Evolutionary conservation across 2,329 filamentous ascomycete genomes (phyloP).

Genomic region (Fusarium coicis): DNA sequence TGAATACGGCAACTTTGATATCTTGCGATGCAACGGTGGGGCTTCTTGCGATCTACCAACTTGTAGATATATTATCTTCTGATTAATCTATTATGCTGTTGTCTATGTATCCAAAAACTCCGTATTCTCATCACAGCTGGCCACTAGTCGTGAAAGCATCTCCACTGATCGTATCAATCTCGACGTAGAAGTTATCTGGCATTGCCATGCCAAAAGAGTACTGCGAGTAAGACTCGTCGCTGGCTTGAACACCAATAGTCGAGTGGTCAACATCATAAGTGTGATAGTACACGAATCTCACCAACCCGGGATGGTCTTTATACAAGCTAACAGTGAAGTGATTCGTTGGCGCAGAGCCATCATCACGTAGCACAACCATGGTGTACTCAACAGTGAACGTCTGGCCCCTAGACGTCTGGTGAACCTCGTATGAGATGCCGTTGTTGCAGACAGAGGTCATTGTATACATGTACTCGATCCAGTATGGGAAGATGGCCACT

Average conservation of each 20-base stretch:
- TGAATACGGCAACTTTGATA: no score
- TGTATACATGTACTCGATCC: background rate
- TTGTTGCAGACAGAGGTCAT: background rate
- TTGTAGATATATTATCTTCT: no score
- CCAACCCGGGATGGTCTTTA: background rate
- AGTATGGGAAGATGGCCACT: background rate
- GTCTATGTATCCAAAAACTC: fast-evolving
- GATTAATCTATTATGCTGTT: background rate
- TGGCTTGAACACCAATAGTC: background rate
- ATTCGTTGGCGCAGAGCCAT: fast-evolving
- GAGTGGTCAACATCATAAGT: fast-evolving
- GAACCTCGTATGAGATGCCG: background rate
- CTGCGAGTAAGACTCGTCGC: background rate
- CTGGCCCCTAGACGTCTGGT: background rate
- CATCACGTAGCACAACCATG: no score
- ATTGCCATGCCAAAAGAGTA: background rate
- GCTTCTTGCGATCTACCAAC: no score
- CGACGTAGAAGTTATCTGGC: background rate
- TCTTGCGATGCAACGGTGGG: no score
- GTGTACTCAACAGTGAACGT: background rate
- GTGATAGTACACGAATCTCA: background rate
- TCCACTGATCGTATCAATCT: background rate
- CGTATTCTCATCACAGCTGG: background rate
- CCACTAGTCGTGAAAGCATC: fast-evolving
- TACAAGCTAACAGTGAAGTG: background rate